Conservation (phyloP, 2,329 filamentous ascomycete species). For the Lachnellula occidentalis region DNA sequence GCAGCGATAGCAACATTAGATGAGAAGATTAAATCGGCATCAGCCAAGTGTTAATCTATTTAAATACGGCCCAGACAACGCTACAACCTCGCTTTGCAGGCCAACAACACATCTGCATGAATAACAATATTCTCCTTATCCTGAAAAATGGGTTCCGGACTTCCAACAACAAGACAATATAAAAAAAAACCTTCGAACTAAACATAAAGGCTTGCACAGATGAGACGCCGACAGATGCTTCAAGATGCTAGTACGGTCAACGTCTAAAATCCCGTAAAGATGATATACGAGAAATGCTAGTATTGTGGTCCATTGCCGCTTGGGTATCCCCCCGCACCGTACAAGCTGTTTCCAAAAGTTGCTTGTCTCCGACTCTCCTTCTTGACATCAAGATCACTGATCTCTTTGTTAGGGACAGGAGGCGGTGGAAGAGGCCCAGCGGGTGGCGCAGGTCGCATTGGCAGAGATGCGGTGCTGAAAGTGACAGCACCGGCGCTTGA, state of each 20-base stretch:
- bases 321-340: slow-evolving; percentile 24
- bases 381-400: slow-evolving; percentile 38
- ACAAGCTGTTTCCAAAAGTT: slow-evolving; percentile 40
- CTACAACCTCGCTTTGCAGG: slow-evolving; percentile 5
- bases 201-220: neutral
- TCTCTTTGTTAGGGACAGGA: slow-evolving; percentile 44
- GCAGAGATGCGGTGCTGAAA: slow-evolving; percentile 47
- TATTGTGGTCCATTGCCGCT: slow-evolving; percentile 17
- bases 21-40: neutral
- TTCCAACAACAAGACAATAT: neutral
- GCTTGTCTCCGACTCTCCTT: slow-evolving; percentile 49
- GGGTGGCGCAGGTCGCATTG: slow-evolving; percentile 56
- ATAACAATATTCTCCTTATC: neutral
- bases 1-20: slow-evolving; percentile 6
- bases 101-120: neutral
- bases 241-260: slow-evolving; percentile 10
- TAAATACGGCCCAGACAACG: slow-evolving; percentile 17
- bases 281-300: slow-evolving; percentile 5
- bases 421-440: slow-evolving; percentile 55
- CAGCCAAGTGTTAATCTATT: slow-evolving; percentile 3
- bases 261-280: neutral
- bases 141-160: neutral
- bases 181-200: neutral
- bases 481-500: slow-evolving; percentile 43
- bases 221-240: slow-evolving; percentile 16